Evolutionary conservation across 495 filamentous ascomycete species (phyloP).

Genomic region (Aspergillus mulundensis): DNA sequence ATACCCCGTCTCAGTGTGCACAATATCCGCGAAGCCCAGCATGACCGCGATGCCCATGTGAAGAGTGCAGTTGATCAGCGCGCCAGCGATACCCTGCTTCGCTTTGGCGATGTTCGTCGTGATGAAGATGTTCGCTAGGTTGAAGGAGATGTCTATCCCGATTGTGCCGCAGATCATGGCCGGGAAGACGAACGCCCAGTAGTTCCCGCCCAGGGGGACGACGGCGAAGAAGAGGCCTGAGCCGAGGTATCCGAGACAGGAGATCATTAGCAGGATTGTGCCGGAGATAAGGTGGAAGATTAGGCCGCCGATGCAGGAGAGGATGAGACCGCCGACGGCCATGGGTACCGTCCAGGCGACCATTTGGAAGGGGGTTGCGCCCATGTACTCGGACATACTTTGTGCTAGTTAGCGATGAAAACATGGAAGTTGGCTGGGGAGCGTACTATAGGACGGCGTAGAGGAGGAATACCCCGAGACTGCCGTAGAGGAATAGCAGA

Average conservation of each 20-base stretch:
- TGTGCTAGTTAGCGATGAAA: conserved; percentile 9
- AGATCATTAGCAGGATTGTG: conserved; percentile 64
- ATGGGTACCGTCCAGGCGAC: conserved; percentile 79
- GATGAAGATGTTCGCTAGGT: conserved; percentile 80
- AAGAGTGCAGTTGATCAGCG: conserved; percentile 59
- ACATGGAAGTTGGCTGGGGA: background rate
- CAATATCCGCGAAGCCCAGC: conserved; percentile 71
- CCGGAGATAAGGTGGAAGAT: conserved; percentile 73
- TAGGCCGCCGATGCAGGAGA: conserved; percentile 68
- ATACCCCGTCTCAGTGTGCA: conserved; percentile 49
- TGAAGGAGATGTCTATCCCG: conserved; percentile 81
- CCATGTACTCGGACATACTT: conserved; percentile 65
- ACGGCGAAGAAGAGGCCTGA: conserved; percentile 69
- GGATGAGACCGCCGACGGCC: conserved; percentile 67
- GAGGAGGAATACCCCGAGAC: conserved; percentile 71
- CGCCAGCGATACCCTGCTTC: conserved; percentile 74
- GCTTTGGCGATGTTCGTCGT: conserved; percentile 66
- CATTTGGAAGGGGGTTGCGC: conserved; percentile 60
- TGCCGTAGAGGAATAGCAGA: conserved; percentile 57
- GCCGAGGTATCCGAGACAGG: conserved; percentile 60
- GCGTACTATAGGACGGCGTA: conserved; percentile 77
- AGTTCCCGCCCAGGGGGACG: conserved; percentile 55
- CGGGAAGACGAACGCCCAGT: conserved; percentile 75
- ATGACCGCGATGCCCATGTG: conserved; percentile 83
- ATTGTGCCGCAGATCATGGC: conserved; percentile 78